A percentile compares a stretch with the other conserved stretches of the same genome.
These are phyloP conservation scores for Forsythia viridissima DNA, from an alignment of 257 asterid genomes.

Conservation along the genomic window DNA sequence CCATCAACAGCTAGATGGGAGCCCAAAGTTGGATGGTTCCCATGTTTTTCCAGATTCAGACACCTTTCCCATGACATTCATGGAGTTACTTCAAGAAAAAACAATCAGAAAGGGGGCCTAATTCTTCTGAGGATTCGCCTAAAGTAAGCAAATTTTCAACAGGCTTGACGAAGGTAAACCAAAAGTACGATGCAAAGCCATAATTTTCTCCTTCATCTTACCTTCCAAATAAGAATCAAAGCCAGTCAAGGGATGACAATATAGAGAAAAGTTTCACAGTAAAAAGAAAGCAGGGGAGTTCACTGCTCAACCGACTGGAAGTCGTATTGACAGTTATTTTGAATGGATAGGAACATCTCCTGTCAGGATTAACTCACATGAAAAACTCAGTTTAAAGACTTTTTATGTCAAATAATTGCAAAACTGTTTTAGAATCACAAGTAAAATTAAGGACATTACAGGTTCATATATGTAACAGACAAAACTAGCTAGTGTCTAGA, in stretches of 20 bases:
- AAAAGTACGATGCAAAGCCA: not conserved
- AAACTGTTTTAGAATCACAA: no score
- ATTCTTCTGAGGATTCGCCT: not conserved
- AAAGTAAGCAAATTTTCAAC: not conserved
- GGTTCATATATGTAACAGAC: no score
- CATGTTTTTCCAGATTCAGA: constrained; percentile 2
- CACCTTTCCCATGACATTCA: not conserved
- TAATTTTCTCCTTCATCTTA: not conserved
- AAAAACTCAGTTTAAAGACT: no score
- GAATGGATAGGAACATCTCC: no score
- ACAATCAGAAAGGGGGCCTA: not conserved
- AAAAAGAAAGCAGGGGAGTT: not conserved
- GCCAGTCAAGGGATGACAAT: not conserved
- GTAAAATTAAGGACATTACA: no score
- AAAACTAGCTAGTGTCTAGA: no score
- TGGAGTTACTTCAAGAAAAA: constrained; percentile 13
- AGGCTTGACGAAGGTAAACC: not conserved
- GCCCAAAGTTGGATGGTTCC: not conserved
- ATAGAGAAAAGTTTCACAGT: not conserved
- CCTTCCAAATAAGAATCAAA: not conserved
- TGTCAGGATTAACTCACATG: no score
- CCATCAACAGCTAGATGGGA: not conserved
- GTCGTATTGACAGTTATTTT: not conserved
- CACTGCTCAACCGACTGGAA: constrained; percentile 1
- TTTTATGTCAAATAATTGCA: no score